Evolutionary conservation across 257 asterid genomes (phyloP).

Genomic region (Fraxinus pennsylvanica): DNA sequence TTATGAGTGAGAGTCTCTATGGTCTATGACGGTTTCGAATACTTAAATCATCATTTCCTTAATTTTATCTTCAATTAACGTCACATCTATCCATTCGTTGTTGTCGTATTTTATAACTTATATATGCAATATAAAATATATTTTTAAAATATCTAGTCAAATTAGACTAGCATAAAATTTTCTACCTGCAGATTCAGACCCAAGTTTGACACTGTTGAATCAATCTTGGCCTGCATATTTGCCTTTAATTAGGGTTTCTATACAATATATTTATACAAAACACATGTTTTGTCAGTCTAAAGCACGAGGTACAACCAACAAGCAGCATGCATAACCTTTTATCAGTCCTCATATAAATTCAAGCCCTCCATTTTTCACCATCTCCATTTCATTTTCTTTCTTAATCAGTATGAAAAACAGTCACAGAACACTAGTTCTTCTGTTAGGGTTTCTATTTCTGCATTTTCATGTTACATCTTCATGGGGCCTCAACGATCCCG

Average conservation of each 20-base stretch:
- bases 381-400: constrained; percentile 8
- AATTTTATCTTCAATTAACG: no score
- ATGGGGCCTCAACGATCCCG: not conserved
- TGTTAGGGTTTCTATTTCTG: constrained; percentile 32
- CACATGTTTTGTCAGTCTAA: constrained; percentile 48
- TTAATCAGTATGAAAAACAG: constrained; percentile 25
- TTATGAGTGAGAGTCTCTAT: not conserved
- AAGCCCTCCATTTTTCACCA: constrained; percentile 20
- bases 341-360: constrained; percentile 20
- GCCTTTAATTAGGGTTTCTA: constrained; percentile 19
- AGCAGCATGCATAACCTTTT: not conserved
- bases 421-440: constrained; percentile 31
- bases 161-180: constrained; percentile 22
- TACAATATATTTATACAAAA: constrained; percentile 24
- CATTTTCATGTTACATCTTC: constrained; percentile 12
- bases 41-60: no score
- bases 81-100: no score
- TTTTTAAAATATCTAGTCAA: not conserved
- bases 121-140: not conserved
- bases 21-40: no score
- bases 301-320: constrained; percentile 34
- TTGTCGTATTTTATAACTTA: no score
- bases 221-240: constrained; percentile 28
- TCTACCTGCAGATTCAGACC: constrained; percentile 9
- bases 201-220: constrained; percentile 34